Percentiles rank a stretch among this genome's conserved stretches.
Conservation (phyloP, 768 basidiomycete genomes). For the Kwoniella bestiolae region DNA sequence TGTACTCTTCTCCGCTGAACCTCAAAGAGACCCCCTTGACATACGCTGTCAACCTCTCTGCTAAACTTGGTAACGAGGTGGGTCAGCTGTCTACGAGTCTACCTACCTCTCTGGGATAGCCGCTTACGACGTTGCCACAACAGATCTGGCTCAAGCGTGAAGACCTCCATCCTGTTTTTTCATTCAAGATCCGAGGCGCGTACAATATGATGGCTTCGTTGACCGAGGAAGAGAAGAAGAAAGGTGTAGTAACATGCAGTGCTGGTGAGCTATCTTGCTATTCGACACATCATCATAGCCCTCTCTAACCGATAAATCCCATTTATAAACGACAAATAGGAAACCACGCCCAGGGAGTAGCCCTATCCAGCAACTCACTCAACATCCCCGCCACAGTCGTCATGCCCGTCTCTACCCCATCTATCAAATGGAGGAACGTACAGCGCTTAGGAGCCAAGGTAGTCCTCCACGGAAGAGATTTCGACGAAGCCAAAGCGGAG, state of each 20-base stretch:
- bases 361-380: slow-evolving; percentile 85
- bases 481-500: slow-evolving; percentile 94
- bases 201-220: slow-evolving; percentile 98
- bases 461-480: slow-evolving; percentile 86
- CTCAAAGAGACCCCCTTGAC: slow-evolving; percentile 75
- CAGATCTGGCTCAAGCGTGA: slow-evolving; percentile 92
- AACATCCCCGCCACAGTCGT: slow-evolving; percentile 97
- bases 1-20: slow-evolving; percentile 55
- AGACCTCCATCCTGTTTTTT: slow-evolving; percentile 91
- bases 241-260: slow-evolving; percentile 96
- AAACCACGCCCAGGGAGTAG: slow-evolving; percentile 98
- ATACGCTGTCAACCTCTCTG: slow-evolving; percentile 79
- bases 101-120: neutral
- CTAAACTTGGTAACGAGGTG: slow-evolving; percentile 79
- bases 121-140: neutral
- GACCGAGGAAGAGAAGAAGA: slow-evolving; percentile 86
- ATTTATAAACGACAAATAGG: too few species aligned
- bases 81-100: neutral
- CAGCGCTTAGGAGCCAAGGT: slow-evolving; percentile 94
- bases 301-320: too few species aligned
- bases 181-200: slow-evolving; percentile 97
- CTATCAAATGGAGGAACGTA: slow-evolving; percentile 95
- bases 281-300: too few species aligned
- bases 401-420: slow-evolving; percentile 92
- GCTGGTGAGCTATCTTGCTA: slow-evolving; percentile 96